A percentile compares a stretch with the other conserved stretches of the same genome.
Conservation (phyloP, 1,139 yeast genomes). For the Sugiyamaella paludigena region DNA sequence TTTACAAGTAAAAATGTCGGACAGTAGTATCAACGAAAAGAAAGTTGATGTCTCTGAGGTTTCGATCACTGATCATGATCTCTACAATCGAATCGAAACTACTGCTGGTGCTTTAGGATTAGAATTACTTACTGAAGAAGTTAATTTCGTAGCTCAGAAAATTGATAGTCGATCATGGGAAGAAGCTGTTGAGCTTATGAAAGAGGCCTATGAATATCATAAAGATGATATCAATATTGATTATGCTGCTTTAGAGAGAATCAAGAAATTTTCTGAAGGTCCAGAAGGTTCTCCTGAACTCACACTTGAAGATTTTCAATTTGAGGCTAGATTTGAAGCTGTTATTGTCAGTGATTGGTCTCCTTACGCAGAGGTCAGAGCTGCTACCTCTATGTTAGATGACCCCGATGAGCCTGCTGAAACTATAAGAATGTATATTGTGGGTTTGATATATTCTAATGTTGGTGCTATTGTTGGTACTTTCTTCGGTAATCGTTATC, state of each 20-base stretch:
- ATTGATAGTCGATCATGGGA: slow-evolving; percentile 8
- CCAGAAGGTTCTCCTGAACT: slow-evolving; percentile 20
- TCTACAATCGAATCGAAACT: slow-evolving; percentile 11
- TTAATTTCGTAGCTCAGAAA: slow-evolving; percentile 8
- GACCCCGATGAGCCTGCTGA: slow-evolving; percentile 45
- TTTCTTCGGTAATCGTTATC: slow-evolving; percentile 53
- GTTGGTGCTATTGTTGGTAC: slow-evolving; percentile 52
- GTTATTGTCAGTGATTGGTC: slow-evolving; percentile 46
- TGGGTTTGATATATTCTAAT: slow-evolving; percentile 33
- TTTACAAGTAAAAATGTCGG: too few species aligned
- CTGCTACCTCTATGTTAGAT: slow-evolving; percentile 47
- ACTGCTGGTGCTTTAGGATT: slow-evolving; percentile 12
- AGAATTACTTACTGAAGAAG: slow-evolving; percentile 9
- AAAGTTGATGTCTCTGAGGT: not conserved
- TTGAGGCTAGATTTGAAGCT: slow-evolving; percentile 41
- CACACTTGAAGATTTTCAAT: slow-evolving; percentile 34
- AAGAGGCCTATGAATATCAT: slow-evolving; percentile 44
- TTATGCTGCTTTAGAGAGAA: slow-evolving; percentile 22
- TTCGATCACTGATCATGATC: slow-evolving; percentile 5
- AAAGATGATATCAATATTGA: slow-evolving; percentile 49
- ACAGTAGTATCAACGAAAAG: too few species aligned
- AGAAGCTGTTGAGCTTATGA: slow-evolving; percentile 41
- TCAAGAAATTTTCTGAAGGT: slow-evolving; percentile 30
- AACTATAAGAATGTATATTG: slow-evolving; percentile 48
- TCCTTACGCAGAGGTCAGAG: slow-evolving; percentile 51